Evolutionary conservation across 2,329 filamentous ascomycete genomes (phyloP), one percentile per base, ranked within the genome.

Genomic region (Bipolaris zeicola): DNA sequence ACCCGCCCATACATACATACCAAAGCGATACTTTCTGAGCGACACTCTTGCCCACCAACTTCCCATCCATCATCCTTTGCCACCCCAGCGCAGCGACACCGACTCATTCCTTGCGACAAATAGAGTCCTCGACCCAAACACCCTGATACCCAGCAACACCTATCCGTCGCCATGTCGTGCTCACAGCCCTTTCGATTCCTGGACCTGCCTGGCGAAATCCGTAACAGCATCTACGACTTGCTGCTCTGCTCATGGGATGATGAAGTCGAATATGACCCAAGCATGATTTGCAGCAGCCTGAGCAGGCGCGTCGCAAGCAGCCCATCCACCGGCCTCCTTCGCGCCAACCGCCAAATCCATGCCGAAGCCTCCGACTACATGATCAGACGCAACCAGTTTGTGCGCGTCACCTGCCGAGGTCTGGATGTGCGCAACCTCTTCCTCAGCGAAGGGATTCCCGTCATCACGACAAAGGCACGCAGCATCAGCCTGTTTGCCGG

Each of bases 311-410:
- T 50, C 42, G 50, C 50, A 47, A 67, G 54, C 48, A 67, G 63
- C 50, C 45, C 60, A 39, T 62, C 67, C 20, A 58, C 59, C 42
- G 53, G 66, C 16, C 61, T 71, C 22, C 54, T 71, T 36, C 63
- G 65, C 37, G 45, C 63, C 41, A 71, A 67, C 60, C 67, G 65
- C 52, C 68, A 69, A 55, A 60, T 71, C n/a, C 57, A 71, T 41
- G 53, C 56, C 37, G 68, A 71, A 55, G 67, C 68, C 6, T 67
- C 59, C 46, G 67, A 69, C 49, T 66, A 68, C 50, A 69, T 67
- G 65, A 65, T 65, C 53, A 69, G 64, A 58, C 64, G 65, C 37
- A 69, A 68, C 42, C 66, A 68, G 44, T 68, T 69, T 38, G 62
- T 70, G 20, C 68, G 64, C 45, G 53, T 70, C 28, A 67, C 63